Conservation (phyloP, 2,329 filamentous ascomycete species). For the Cytospora leucostoma region DNA sequence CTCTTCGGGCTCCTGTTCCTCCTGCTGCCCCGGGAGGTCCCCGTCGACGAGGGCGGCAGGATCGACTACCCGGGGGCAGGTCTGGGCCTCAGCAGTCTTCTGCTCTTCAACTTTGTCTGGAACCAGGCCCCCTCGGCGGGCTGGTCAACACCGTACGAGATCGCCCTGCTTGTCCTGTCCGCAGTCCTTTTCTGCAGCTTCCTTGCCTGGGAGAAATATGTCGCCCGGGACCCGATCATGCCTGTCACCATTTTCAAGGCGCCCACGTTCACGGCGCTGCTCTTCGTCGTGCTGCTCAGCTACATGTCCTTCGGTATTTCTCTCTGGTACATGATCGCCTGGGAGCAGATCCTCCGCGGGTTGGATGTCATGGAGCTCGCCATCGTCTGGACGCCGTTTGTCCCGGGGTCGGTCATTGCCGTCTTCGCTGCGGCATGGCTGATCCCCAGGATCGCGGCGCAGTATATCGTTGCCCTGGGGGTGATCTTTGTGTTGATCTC, state of each 20-base stretch:
- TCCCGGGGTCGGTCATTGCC: slow-evolving; percentile 40
- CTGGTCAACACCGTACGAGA: slow-evolving; percentile 46
- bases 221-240: slow-evolving; percentile 45
- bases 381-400: slow-evolving; percentile 44
- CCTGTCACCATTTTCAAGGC: slow-evolving; percentile 48
- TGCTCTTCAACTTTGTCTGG: slow-evolving; percentile 54
- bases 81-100: slow-evolving; percentile 42
- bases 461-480: slow-evolving; percentile 51
- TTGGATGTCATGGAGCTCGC: slow-evolving; percentile 43
- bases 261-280: slow-evolving; percentile 45
- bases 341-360: slow-evolving; percentile 46
- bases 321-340: slow-evolving; percentile 51
- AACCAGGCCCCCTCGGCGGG: slow-evolving; percentile 51
- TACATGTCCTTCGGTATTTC: slow-evolving; percentile 52
- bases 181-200: slow-evolving; percentile 36
- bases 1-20: slow-evolving; percentile 27
- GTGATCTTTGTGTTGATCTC: slow-evolving; percentile 35
- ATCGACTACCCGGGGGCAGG: slow-evolving; percentile 44
- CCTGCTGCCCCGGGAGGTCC: slow-evolving; percentile 33
- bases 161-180: slow-evolving; percentile 42
- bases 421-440: slow-evolving; percentile 48
- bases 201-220: slow-evolving; percentile 46
- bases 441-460: slow-evolving; percentile 47
- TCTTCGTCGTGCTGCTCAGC: slow-evolving; percentile 46
- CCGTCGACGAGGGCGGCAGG: slow-evolving; percentile 40